Conservation (phyloP, 2,329 filamentous ascomycete genomes). For the Aspergillus fructus region DNA sequence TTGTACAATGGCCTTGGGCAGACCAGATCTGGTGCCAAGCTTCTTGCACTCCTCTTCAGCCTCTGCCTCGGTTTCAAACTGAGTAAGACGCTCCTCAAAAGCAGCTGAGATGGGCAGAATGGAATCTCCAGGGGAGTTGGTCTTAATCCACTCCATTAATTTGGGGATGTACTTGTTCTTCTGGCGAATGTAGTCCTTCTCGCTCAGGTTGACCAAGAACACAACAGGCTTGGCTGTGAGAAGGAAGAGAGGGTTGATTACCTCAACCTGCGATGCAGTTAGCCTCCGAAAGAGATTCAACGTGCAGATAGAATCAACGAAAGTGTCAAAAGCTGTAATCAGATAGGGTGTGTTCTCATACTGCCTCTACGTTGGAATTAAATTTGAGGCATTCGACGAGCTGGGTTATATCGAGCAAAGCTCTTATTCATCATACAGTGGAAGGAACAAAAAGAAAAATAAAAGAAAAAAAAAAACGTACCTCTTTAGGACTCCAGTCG, state of each 20-base stretch:
- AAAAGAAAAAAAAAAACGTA: slow-evolving; percentile 47
- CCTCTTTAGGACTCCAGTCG: slow-evolving; percentile 90
- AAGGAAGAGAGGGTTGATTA: slow-evolving; percentile 94
- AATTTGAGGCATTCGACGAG: slow-evolving; percentile 87
- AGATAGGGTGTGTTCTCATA: slow-evolving; percentile 77
- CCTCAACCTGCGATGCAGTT: slow-evolving; percentile 69
- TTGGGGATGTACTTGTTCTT: slow-evolving; percentile 99
- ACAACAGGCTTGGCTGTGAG: slow-evolving; percentile 96
- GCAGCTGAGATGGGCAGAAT: slow-evolving; percentile 90
- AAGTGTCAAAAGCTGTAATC: slow-evolving; percentile 46
- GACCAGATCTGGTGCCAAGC: slow-evolving; percentile 78
- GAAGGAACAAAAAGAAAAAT: slow-evolving; percentile 8
- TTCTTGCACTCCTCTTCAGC: slow-evolving; percentile 84
- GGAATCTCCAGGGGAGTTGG: slow-evolving; percentile 80
- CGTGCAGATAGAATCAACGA: slow-evolving; percentile 17
- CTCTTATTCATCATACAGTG: slow-evolving; percentile 92
- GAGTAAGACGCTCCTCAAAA: slow-evolving; percentile 88
- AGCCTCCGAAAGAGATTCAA: slow-evolving; percentile 18
- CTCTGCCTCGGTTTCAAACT: slow-evolving; percentile 74
- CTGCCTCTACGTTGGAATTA: slow-evolving; percentile 69
- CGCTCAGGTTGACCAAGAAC: slow-evolving; percentile 93
- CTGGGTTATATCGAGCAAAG: slow-evolving; percentile 95
- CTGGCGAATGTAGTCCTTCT: slow-evolving; percentile 95
- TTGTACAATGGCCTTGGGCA: slow-evolving; percentile 86
- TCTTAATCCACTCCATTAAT: slow-evolving; percentile 93